Base-by-base conservation (phyloP, 495 filamentous ascomycete species). In the Rusavskia elegans region DNA sequence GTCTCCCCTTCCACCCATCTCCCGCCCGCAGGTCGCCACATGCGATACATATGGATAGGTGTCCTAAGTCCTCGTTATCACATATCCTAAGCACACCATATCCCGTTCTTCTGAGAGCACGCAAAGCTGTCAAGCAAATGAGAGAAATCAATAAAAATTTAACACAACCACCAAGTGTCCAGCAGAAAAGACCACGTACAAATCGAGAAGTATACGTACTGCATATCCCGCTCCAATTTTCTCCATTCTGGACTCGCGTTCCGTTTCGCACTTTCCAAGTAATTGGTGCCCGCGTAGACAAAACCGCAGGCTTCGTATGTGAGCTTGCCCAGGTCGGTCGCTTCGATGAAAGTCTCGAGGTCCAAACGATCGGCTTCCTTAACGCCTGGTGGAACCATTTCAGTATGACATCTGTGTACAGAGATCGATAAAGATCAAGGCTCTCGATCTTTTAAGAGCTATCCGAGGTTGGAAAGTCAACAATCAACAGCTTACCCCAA, bases 301-400 rank as follows among this genome's bases (percentile, higher is more conserved):
- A 65, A 72, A 9, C 69, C 70, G 49, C 63, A 53, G 37, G 54
- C 55, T 56, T 66, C 59, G 55, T 75, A 75, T 11, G 71, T 57
- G 9, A 55, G 48, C 19, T 65, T 63, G 13, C 69, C 73, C 16
- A 57, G 46, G n/a, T 65, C 63, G 7, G 69, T 70, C 5, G 71
- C 50, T 52, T 74, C 68, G 10, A 71, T 57, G 32, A 68, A 71
- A 42, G 68, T 60, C 40, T 64, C 63, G 2, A 74, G 51, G 19
- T 61, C 60, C 21, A 70, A 39, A 39, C 67, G 59, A 49, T 70
- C 69, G 1, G 46, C 65, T 61, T 44, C 64, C 9, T 53, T 3
- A 20, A 42, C 37, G 20, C 50, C 50, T 52, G 9, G 5, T 37
- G 27, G 5, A 45, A 41, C 37, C 2, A 42, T 8, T 52, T 52